A percentile compares a stretch with the other conserved stretches of the same genome.
These are phyloP conservation scores for Lasiosphaeriaceae sp. DNA, from an alignment of 495 filamentous ascomycete genomes.

Conservation along the genomic window DNA sequence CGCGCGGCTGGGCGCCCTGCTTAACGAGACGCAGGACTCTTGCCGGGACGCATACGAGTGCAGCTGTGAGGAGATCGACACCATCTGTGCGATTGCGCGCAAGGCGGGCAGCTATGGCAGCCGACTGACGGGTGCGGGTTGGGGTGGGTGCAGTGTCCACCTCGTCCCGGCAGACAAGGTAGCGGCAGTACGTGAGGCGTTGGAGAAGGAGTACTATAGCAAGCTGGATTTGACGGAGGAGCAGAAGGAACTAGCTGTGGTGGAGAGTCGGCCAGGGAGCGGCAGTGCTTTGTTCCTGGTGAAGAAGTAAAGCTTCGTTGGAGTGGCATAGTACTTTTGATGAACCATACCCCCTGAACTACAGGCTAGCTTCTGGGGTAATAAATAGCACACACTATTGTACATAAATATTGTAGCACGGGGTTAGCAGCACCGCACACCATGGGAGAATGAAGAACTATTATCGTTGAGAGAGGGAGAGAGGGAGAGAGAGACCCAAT, in stretches of 20 bases:
- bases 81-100: slow-evolving; percentile 75
- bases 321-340: background rate
- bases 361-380: background rate
- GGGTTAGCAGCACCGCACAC: too few relatives aligned
- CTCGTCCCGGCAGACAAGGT: slow-evolving; percentile 83
- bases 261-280: slow-evolving; percentile 81
- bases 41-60: slow-evolving; percentile 86
- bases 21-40: slow-evolving; percentile 85
- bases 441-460: too few relatives aligned
- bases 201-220: slow-evolving; percentile 79
- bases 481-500: too few relatives aligned
- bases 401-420: too few relatives aligned
- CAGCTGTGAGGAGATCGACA: slow-evolving; percentile 83
- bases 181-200: slow-evolving; percentile 70
- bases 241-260: slow-evolving; percentile 73
- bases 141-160: slow-evolving; percentile 96
- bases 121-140: slow-evolving; percentile 88
- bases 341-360: too few relatives aligned
- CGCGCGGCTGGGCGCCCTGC: slow-evolving; percentile 67
- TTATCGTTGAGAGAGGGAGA: too few relatives aligned
- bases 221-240: slow-evolving; percentile 69
- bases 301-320: background rate
- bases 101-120: slow-evolving; percentile 77
- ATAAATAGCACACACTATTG: too few relatives aligned
- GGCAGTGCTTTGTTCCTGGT: slow-evolving; percentile 54